phyloP scores from a whole-genome alignment of 352 stramenopile species.

The Pythium plurisporium region DNA sequence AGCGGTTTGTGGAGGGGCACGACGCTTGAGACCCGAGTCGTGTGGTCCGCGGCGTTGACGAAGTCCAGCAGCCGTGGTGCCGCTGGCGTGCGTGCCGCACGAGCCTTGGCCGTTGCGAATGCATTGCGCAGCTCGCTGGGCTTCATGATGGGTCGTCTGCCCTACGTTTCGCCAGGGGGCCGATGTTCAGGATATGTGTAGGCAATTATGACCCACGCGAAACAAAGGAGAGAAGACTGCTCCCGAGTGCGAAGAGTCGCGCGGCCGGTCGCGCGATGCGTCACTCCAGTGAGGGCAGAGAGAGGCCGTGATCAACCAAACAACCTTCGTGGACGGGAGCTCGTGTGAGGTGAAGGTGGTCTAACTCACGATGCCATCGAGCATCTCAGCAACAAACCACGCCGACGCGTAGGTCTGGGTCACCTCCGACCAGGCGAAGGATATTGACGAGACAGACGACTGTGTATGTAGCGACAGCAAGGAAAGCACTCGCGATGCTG shows the following conservation, averaged over 20 bases:
- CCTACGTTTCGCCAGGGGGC: constrained; percentile 10
- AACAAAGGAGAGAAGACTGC: not conserved
- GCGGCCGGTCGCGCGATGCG: not conserved
- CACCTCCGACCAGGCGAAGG: no score
- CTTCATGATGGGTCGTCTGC: constrained; percentile 26
- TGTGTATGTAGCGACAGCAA: not conserved
- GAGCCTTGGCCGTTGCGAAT: constrained; percentile 53
- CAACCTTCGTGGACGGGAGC: not conserved
- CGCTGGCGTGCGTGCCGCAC: constrained; percentile 31
- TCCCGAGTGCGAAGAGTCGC: constrained; percentile 6
- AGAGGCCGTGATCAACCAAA: not conserved
- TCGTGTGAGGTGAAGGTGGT: not conserved
- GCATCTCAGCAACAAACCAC: no score
- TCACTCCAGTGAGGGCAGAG: not conserved
- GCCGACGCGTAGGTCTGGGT: no score
- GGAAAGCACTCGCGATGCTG: not conserved
- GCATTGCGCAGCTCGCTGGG: constrained; percentile 63
- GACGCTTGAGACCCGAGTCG: constrained; percentile 40
- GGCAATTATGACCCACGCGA: no score
- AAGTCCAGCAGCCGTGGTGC: constrained; percentile 51
- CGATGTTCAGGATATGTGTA: no score
- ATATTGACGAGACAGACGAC: no score
- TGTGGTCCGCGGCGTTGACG: constrained; percentile 75
- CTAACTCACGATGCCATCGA: not conserved
- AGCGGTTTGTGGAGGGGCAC: constrained; percentile 85